phyloP scores from a whole-genome alignment of 2,329 filamentous ascomycete species.

The Calcarisporium arbuscula region DNA sequence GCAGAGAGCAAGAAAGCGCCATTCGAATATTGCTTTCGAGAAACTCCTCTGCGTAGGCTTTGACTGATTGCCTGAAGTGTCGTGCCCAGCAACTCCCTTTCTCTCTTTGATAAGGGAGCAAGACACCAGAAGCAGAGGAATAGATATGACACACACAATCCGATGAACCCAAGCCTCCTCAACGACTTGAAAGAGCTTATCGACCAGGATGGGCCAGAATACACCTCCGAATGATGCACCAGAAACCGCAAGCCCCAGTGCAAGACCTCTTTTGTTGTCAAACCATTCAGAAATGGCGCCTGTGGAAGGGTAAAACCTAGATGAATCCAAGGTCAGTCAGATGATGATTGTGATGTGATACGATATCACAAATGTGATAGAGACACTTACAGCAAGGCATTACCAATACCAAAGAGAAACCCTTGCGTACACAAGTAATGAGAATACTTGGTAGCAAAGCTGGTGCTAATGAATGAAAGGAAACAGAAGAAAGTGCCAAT shows the following conservation, averaged over 20 bases:
- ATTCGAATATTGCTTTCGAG: conserved; percentile 21
- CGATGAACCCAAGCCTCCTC: conserved; percentile 13
- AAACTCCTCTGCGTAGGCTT: conserved; percentile 8
- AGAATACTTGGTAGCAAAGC: conserved; percentile 25
- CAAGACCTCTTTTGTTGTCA: conserved; percentile 20
- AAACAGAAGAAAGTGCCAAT: conserved; percentile 28
- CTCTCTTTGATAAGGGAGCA: conserved; percentile 23
- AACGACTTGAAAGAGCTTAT: conserved; percentile 10
- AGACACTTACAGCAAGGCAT: conserved; percentile 25
- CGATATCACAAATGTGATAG: no score
- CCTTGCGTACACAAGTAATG: conserved; percentile 34
- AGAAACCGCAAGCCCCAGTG: conserved; percentile 23
- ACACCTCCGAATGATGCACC: conserved; percentile 25
- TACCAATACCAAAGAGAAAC: conserved; percentile 33
- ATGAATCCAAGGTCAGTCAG: not conserved
- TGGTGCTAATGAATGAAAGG: conserved; percentile 29
- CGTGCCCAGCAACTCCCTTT: conserved; percentile 9
- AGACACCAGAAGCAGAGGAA: conserved; percentile 18
- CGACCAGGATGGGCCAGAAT: conserved; percentile 21
- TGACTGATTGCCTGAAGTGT: conserved; percentile 9
- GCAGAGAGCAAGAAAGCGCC: conserved; percentile 16
- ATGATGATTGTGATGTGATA: not conserved
- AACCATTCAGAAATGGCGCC: conserved; percentile 25
- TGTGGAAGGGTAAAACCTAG: conserved; percentile 24
- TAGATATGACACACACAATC: conserved; percentile 14